Percentiles rank a stretch among this genome's conserved stretches.
Conservation (phyloP, 2,329 filamentous ascomycete genomes). For the Pseudogymnoascus destructans region DNA sequence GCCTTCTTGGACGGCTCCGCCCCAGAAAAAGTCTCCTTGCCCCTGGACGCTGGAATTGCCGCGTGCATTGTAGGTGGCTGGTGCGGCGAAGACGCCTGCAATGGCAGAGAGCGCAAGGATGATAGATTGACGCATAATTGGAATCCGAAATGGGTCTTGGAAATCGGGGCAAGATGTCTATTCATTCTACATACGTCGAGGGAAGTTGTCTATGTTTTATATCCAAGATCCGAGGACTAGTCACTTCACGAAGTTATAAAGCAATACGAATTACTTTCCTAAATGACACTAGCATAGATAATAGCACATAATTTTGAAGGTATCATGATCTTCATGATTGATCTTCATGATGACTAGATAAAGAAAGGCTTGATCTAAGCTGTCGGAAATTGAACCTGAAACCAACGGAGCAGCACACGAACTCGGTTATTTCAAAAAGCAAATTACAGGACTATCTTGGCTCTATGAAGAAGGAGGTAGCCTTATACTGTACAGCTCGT, state of each 20-base stretch:
- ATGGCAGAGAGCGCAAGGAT: not conserved
- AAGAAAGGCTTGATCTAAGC: not conserved
- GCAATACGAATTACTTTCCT: not conserved
- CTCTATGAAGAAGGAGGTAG: conserved; percentile 2
- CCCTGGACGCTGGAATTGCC: not conserved
- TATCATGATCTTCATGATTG: not conserved
- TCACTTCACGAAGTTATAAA: not conserved
- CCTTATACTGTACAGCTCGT: not conserved
- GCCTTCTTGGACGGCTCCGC: not conserved
- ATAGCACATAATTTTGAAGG: not conserved
- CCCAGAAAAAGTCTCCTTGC: not conserved
- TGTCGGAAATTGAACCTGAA: not conserved
- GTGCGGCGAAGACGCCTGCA: not conserved
- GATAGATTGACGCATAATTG: not conserved
- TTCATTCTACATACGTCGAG: not conserved
- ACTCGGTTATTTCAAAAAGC: not conserved
- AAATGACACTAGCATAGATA: not conserved
- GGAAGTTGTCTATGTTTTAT: not conserved
- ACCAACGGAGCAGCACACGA: not conserved
- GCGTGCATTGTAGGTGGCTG: not conserved
- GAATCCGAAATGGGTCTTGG: not conserved
- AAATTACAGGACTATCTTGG: not conserved
- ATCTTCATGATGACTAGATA: not conserved
- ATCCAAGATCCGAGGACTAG: not conserved
- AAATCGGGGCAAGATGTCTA: not conserved